phyloP scores from a whole-genome alignment of 2,329 filamentous ascomycete genomes.

The Aspergillus novoparasiticus region DNA sequence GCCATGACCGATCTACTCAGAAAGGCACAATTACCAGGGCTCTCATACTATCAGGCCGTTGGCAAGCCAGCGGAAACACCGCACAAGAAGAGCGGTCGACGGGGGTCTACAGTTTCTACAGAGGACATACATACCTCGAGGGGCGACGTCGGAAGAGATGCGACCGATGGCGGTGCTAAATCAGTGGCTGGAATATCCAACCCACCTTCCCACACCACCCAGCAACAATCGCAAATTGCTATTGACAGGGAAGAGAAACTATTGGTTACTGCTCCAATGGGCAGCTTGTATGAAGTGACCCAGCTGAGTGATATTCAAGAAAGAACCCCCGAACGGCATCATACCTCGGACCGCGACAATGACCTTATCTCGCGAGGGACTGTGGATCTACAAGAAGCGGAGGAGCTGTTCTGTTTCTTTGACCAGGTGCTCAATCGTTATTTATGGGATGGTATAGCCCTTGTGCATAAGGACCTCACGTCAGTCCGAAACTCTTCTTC shows the following conservation, averaged over 20 bases:
- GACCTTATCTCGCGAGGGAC: constrained; percentile 57
- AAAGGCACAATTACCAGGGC: constrained; percentile 39
- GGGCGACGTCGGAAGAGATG: constrained; percentile 22
- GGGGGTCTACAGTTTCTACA: constrained; percentile 36
- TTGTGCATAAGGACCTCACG: constrained; percentile 50
- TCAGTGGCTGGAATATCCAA: constrained; percentile 19
- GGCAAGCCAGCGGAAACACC: constrained; percentile 33
- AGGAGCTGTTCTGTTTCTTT: constrained; percentile 46
- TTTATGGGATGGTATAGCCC: constrained; percentile 47
- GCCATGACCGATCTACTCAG: constrained; percentile 42
- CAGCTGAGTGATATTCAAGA: constrained; percentile 43
- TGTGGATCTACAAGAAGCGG: constrained; percentile 46
- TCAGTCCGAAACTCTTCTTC: constrained; percentile 52
- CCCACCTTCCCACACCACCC: constrained; percentile 26
- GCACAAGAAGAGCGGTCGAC: constrained; percentile 33
- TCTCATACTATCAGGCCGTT: constrained; percentile 41
- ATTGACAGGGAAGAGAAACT: constrained; percentile 42
- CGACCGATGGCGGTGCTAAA: constrained; percentile 16
- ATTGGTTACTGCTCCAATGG: constrained; percentile 48
- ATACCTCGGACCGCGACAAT: constrained; percentile 39
- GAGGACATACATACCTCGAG: constrained; percentile 28
- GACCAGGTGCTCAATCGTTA: constrained; percentile 45
- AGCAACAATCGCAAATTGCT: constrained; percentile 35
- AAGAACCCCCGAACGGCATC: constrained; percentile 33
- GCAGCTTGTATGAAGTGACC: constrained; percentile 54